Evolutionary conservation across 176 grass and related monocot genomes (phyloP).

Genomic region (Chrysopogon serrulatus): DNA sequence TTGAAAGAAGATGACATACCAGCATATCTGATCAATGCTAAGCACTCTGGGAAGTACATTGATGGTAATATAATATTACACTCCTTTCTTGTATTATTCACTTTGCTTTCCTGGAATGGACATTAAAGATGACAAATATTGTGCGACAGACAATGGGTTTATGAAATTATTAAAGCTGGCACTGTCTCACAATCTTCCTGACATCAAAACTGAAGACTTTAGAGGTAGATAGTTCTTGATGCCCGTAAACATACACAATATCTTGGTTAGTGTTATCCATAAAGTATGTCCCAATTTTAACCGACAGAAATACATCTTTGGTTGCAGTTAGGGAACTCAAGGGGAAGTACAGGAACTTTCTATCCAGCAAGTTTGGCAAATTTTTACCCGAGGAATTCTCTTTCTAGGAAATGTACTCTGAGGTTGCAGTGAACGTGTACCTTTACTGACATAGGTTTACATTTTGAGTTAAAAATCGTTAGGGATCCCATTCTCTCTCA

Average conservation of each 20-base stretch:
- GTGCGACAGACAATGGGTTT: conserved; percentile 47
- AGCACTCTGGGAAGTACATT: conserved; percentile 47
- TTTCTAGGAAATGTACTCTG: conserved; percentile 29
- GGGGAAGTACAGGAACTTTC: conserved; percentile 75
- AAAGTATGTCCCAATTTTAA: not conserved
- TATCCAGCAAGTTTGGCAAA: conserved; percentile 53
- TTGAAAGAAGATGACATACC: conserved; percentile 64
- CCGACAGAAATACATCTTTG: not conserved
- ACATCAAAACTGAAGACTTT: conserved; percentile 24
- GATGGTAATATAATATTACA: conserved; percentile 33
- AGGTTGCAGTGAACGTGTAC: not conserved
- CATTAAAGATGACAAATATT: not conserved
- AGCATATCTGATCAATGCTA: conserved; percentile 77
- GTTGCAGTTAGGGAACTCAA: conserved; percentile 76
- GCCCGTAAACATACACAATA: not conserved
- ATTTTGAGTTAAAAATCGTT: not conserved
- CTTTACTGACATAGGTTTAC: not conserved
- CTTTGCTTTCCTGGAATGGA: not conserved
- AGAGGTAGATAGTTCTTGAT: conserved; percentile 51
- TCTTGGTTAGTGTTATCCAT: not conserved
- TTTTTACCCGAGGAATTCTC: conserved; percentile 56
- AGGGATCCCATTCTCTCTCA: not conserved
- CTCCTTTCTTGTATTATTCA: conserved; percentile 1
- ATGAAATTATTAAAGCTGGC: conserved; percentile 40
- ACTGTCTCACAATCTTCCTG: conserved; percentile 28